Evolutionary conservation across 768 basidiomycete genomes (phyloP).

Genomic region (Suillus tomentosus): DNA sequence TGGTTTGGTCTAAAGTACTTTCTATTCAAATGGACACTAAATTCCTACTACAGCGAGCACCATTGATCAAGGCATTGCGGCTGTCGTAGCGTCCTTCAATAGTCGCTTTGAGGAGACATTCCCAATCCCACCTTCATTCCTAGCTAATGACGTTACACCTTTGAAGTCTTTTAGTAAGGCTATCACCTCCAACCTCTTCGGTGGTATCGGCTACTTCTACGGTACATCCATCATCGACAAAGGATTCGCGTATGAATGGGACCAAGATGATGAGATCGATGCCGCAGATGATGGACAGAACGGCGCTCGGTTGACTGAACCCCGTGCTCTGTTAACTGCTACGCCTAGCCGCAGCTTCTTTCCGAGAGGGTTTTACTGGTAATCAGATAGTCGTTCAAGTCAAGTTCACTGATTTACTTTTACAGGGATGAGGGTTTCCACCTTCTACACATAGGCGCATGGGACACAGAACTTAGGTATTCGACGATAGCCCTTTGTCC

Average conservation of each 20-base stretch:
- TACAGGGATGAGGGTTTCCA: constrained; percentile 97
- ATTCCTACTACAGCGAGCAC: constrained; percentile 46
- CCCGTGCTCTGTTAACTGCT: constrained; percentile 79
- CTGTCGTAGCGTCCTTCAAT: constrained; percentile 60
- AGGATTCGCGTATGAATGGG: constrained; percentile 89
- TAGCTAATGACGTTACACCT: constrained; percentile 45
- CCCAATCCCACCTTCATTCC: constrained; percentile 62
- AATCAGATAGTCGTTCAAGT: constrained; percentile 15
- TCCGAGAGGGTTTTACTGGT: constrained; percentile 98
- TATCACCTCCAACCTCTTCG: constrained; percentile 88
- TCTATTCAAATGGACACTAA: constrained; percentile 4
- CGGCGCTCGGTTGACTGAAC: constrained; percentile 72
- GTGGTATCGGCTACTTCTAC: constrained; percentile 94
- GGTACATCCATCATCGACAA: constrained; percentile 86
- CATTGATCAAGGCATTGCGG: constrained; percentile 70
- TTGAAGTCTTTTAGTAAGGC: constrained; percentile 80
- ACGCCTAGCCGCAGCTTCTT: constrained; percentile 98
- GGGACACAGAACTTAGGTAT: constrained; percentile 88
- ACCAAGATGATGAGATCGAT: constrained; percentile 60
- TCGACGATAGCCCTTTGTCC: no score
- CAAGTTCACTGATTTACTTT: constrained; percentile 8
- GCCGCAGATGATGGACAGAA: constrained; percentile 42
- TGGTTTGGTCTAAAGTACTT: constrained; percentile 44
- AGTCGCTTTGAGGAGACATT: constrained; percentile 70
- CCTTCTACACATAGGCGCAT: constrained; percentile 84